Conservation (phyloP, 805 yeast genomes). For the Naumovozyma dairenensis region DNA sequence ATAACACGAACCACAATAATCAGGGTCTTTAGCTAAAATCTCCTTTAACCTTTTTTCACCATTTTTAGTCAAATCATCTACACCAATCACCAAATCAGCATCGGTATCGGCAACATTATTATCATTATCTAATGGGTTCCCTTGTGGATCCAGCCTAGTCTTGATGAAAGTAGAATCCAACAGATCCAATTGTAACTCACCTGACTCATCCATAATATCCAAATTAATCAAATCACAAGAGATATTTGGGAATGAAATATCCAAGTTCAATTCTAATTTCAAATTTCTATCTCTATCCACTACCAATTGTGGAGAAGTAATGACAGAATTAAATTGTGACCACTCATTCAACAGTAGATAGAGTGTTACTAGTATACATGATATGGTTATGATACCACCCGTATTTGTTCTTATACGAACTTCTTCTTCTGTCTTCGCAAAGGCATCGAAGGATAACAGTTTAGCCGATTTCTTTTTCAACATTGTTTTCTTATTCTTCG, state of each 20-base stretch:
- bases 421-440: slow-evolving; percentile 89
- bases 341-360: slow-evolving; percentile 66
- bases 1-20: slow-evolving; percentile 82
- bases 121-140: too few species aligned
- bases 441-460: slow-evolving; percentile 66
- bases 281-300: slow-evolving; percentile 76
- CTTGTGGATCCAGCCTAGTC: slow-evolving; percentile 45
- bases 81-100: too few species aligned
- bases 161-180: slow-evolving; percentile 61
- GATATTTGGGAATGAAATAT: slow-evolving; percentile 69
- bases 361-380: slow-evolving; percentile 52
- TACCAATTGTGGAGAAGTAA: slow-evolving; percentile 70
- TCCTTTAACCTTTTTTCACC: too few species aligned
- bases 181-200: slow-evolving; percentile 70
- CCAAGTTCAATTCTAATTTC: slow-evolving; percentile 67
- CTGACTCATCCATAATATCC: slow-evolving; percentile 83
- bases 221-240: slow-evolving; percentile 78
- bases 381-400: slow-evolving; percentile 81
- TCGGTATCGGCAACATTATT: too few species aligned
- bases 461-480: slow-evolving; percentile 15
- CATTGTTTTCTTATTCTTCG: too few species aligned
- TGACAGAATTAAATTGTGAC: slow-evolving; percentile 56
- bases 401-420: slow-evolving; percentile 78
- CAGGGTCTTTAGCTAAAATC: slow-evolving; percentile 29
- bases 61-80: too few species aligned